Evolutionary conservation across 2,329 filamentous ascomycete genomes (phyloP).

Genomic region (Fusarium bulbicola): DNA sequence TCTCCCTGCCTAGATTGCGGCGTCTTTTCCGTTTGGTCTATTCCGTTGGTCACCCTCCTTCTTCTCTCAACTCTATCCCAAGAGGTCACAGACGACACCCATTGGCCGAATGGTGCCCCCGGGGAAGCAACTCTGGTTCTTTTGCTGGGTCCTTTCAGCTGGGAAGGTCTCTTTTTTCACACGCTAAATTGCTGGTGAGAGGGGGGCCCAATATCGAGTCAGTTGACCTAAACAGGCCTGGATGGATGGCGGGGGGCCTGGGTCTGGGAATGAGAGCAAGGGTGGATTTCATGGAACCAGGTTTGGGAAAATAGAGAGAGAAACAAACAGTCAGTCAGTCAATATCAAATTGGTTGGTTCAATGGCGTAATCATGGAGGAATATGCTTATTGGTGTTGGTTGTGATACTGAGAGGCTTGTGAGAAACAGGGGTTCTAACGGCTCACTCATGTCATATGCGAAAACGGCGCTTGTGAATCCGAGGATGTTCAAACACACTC

Average conservation of each 20-base stretch:
- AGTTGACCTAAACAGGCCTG: conserved; percentile 34
- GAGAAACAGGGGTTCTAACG: conserved; percentile 14
- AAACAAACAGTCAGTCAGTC: conserved; percentile 1
- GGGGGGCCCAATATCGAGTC: conserved; percentile 33
- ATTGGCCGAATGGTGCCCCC: conserved; percentile 27
- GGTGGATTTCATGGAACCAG: conserved; percentile 4
- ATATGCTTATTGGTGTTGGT: conserved; percentile 18
- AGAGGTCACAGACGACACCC: conserved; percentile 1
- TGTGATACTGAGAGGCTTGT: neutral
- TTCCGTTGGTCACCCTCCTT: conserved; percentile 10
- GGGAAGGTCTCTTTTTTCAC: conserved; percentile 16
- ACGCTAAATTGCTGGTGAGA: conserved; percentile 28
- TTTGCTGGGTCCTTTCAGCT: conserved; percentile 35
- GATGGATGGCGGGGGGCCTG: conserved; percentile 12
- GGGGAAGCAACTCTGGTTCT: conserved; percentile 22
- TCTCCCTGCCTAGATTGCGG: conserved; percentile 8
- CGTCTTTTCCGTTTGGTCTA: conserved; percentile 31
- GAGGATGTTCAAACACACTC: conserved; percentile 15
- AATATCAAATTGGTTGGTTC: neutral
- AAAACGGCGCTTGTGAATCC: conserved; percentile 15
- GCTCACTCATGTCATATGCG: conserved; percentile 13
- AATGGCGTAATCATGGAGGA: conserved; percentile 2
- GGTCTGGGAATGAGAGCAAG: conserved; percentile 10
- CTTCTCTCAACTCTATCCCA: conserved; percentile 13
- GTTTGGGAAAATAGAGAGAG: conserved; percentile 6